phyloP scores from a whole-genome alignment of 768 basidiomycete genomes.

The Calocera cornea region DNA sequence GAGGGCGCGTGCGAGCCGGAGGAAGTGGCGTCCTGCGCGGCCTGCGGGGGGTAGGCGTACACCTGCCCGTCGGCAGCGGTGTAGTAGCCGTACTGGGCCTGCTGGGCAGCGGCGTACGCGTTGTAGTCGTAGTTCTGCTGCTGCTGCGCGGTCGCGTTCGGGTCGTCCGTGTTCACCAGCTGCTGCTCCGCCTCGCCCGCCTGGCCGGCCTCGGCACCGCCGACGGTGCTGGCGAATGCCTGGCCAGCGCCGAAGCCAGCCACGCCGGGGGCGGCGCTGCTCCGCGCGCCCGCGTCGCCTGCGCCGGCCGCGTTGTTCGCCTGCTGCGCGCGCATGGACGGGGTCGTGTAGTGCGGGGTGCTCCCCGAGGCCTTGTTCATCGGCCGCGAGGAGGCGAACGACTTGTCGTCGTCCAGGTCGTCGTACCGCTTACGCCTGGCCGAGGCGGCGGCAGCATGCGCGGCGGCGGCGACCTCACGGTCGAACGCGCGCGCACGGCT shows the following conservation, averaged over 20 bases:
- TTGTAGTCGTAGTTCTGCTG: background rate
- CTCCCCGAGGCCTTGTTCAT: background rate
- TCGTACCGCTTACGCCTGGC: background rate
- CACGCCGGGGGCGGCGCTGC: background rate
- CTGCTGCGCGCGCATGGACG: background rate
- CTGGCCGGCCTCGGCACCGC: background rate
- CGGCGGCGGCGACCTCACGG: background rate
- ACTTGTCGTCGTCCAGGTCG: slow-evolving; percentile 3
- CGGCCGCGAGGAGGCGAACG: background rate
- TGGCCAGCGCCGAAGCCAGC: background rate
- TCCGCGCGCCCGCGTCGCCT: background rate
- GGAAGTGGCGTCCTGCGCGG: background rate
- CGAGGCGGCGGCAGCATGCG: background rate
- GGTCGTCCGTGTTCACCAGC: background rate
- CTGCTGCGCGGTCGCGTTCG: background rate
- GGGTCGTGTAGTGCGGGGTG: background rate
- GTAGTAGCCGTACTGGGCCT: background rate
- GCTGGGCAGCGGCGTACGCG: background rate
- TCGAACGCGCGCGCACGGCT: background rate
- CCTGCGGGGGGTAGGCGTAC: background rate
- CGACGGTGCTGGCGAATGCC: background rate
- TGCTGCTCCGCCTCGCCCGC: background rate
- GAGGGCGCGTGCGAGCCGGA: background rate
- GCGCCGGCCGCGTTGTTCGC: background rate
- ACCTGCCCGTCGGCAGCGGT: background rate